Evolutionary conservation across 345 rosid species (phyloP).

Genomic region (Punica granatum): DNA sequence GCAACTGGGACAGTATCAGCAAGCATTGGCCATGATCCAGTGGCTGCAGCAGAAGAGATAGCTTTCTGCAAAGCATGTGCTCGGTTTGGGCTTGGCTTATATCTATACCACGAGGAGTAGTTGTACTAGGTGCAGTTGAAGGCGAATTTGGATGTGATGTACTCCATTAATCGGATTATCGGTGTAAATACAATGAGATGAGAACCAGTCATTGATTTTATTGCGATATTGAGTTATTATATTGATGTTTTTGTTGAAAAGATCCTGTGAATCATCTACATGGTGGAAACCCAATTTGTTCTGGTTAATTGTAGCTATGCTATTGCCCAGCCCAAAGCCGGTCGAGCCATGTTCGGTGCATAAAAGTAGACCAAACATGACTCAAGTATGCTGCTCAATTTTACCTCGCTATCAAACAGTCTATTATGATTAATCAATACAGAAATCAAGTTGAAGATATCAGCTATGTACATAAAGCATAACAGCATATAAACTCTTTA

Average conservation of each 20-base stretch:
- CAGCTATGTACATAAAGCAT: neutral
- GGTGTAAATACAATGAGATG: neutral
- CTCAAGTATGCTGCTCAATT: neutral
- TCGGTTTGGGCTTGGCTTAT: conserved; percentile 91
- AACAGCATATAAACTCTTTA: neutral
- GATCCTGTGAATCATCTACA: neutral
- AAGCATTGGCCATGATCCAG: conserved; percentile 50
- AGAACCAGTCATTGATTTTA: neutral
- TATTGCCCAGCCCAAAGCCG: too few species aligned
- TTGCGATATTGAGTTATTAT: neutral
- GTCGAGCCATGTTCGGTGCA: too few species aligned
- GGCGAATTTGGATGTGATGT: neutral
- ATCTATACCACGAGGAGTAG: conserved; percentile 74
- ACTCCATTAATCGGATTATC: neutral
- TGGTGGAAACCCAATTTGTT: neutral
- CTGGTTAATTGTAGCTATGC: neutral
- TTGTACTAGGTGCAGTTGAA: neutral
- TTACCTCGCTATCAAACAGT: neutral
- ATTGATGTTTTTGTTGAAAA: neutral
- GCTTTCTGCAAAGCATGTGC: conserved; percentile 97
- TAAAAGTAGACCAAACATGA: too few species aligned
- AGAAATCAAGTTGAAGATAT: neutral
- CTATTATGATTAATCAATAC: neutral
- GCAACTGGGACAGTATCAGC: conserved; percentile 75
- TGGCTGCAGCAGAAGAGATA: conserved; percentile 86